These are phyloP conservation scores for Boletus tylopilopsis DNA, from an alignment of 768 basidiomycete genomes.

Conservation along the genomic window DNA sequence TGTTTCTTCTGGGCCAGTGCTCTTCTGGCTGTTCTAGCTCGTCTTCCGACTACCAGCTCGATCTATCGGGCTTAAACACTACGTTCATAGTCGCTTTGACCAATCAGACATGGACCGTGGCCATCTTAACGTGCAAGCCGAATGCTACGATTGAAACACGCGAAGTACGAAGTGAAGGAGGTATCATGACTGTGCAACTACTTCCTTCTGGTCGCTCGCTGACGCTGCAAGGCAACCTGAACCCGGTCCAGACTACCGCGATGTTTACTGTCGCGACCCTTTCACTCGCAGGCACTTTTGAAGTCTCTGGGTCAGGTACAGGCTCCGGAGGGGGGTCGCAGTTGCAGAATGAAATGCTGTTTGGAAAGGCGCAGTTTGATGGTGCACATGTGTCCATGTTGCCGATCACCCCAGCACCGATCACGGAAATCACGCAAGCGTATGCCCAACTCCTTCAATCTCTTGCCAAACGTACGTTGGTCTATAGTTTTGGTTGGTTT, in stretches of 20 bases:
- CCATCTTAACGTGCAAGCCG: conserved; percentile 19
- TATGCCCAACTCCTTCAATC: conserved; percentile 23
- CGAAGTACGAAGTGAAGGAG: conserved; percentile 22
- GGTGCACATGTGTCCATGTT: conserved; percentile 1
- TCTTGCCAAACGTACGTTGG: conserved; percentile 14
- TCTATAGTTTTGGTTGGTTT: not conserved
- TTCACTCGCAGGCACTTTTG: not conserved
- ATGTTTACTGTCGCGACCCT: conserved; percentile 22
- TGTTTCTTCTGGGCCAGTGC: conserved; percentile 24
- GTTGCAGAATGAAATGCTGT: conserved; percentile 19
- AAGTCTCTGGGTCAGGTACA: conserved; percentile 1
- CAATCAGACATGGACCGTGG: conserved; percentile 21
- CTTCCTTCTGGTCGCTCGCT: conserved; percentile 5
- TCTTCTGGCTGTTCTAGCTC: conserved; percentile 19
- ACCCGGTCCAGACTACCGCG: conserved; percentile 19
- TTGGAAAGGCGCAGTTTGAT: conserved; percentile 14
- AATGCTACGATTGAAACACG: conserved; percentile 26
- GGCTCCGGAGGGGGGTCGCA: conserved; percentile 17
- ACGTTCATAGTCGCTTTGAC: conserved; percentile 10
- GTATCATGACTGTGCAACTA: conserved; percentile 17
- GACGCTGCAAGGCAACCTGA: conserved; percentile 21
- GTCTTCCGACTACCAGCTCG: not conserved
- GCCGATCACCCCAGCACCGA: conserved; percentile 4
- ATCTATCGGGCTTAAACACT: conserved; percentile 12
- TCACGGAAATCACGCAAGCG: conserved; percentile 12